These are phyloP conservation scores for Septoria linicola DNA, from an alignment of 2,329 filamentous ascomycete genomes.

Conservation along the genomic window DNA sequence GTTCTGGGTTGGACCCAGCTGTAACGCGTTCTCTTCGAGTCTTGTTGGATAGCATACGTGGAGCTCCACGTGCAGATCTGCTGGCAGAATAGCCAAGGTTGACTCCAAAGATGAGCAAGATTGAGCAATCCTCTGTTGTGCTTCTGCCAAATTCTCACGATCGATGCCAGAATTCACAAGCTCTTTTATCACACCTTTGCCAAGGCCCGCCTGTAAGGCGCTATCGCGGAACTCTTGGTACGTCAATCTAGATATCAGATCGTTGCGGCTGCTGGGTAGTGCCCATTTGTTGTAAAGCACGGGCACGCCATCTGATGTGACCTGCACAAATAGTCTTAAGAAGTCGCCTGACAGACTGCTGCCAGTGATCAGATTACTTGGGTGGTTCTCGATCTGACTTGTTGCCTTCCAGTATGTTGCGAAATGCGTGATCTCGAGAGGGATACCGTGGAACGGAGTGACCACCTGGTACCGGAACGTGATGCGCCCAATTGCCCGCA, in stretches of 20 bases:
- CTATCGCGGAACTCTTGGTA: conserved; percentile 66
- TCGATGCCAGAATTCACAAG: conserved; percentile 33
- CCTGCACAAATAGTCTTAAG: conserved; percentile 84
- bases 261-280: conserved; percentile 53
- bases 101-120: conserved; percentile 79
- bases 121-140: conserved; percentile 67
- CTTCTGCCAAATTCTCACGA: conserved; percentile 54
- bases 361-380: conserved; percentile 84
- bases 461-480: conserved; percentile 95
- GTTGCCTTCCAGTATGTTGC: conserved; percentile 99
- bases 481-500: conserved; percentile 89
- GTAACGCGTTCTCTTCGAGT: conserved; percentile 67
- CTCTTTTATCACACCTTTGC: conserved; percentile 31
- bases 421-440: conserved; percentile 95
- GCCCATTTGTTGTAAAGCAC: conserved; percentile 86
- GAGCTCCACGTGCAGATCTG: conserved; percentile 83
- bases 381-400: conserved; percentile 82
- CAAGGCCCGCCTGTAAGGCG: conserved; percentile 34
- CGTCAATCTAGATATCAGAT: conserved; percentile 77
- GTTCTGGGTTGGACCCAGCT: conserved; percentile 72
- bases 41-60: conserved; percentile 82
- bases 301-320: conserved; percentile 82
- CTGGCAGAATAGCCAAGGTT: conserved; percentile 71
- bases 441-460: conserved; percentile 88
- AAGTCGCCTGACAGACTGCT: conserved; percentile 97